phyloP scores from a whole-genome alignment of 116 monocot genomes.

The Posidonia oceanica region DNA sequence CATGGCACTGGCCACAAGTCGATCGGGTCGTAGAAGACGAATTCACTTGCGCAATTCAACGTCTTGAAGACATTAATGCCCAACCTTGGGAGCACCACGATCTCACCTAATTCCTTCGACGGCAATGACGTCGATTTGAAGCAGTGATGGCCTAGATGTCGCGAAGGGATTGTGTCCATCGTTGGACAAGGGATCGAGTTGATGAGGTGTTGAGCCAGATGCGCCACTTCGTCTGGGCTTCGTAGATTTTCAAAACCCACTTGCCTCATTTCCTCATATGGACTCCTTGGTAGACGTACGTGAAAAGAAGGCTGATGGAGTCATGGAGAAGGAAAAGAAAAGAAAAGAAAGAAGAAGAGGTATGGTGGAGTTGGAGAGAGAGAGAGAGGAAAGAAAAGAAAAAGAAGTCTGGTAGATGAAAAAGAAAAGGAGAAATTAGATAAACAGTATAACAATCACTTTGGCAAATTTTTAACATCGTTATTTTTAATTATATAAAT shows the following conservation, averaged over 20 bases:
- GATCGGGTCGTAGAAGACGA: conserved; percentile 4
- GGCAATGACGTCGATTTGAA: neutral
- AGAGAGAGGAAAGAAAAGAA: too few relatives aligned
- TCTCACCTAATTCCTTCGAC: conserved; percentile 18
- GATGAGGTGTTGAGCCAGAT: conserved; percentile 73
- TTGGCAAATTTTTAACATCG: too few relatives aligned
- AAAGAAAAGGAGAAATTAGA: too few relatives aligned
- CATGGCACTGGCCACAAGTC: conserved; percentile 15
- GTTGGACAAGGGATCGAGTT: conserved; percentile 16
- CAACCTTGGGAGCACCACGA: conserved; percentile 20
- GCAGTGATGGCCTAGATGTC: conserved; percentile 35
- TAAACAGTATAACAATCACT: too few relatives aligned
- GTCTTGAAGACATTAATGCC: conserved; percentile 8
- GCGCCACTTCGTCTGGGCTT: conserved; percentile 67
- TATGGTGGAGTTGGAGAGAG: too few relatives aligned
- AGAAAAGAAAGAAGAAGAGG: too few relatives aligned
- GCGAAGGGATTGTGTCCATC: conserved; percentile 10
- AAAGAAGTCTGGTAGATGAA: too few relatives aligned
- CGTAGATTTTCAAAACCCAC: conserved; percentile 80
- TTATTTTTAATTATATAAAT: too few relatives aligned
- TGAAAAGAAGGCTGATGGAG: too few relatives aligned
- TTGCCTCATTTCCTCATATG: conserved; percentile 65
- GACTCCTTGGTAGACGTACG: conserved; percentile 40
- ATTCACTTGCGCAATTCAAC: neutral
- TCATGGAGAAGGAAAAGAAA: too few relatives aligned